phyloP scores from a whole-genome alignment of 306 rosid species.

The Acacia melanoxylon region DNA sequence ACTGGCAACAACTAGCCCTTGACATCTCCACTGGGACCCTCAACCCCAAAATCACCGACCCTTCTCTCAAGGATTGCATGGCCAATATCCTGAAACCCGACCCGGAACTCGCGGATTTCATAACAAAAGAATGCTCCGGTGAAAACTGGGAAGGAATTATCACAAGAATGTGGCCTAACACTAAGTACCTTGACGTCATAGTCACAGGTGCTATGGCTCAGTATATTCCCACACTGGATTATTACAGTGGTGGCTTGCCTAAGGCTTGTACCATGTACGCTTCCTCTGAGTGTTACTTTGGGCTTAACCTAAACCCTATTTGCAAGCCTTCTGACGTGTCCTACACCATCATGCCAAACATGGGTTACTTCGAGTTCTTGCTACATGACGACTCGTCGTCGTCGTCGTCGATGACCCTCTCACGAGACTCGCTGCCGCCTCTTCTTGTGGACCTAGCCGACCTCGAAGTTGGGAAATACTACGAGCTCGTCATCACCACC shows the following conservation, averaged over 20 bases:
- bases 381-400: slow-evolving; percentile 54
- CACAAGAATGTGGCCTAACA: slow-evolving; percentile 86
- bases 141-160: slow-evolving; percentile 80
- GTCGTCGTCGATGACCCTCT: slow-evolving; percentile 30
- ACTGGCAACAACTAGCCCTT: slow-evolving; percentile 56
- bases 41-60: slow-evolving; percentile 61
- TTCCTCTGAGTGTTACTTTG: slow-evolving; percentile 90
- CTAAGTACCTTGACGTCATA: slow-evolving; percentile 81
- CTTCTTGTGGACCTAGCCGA: slow-evolving; percentile 70
- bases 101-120: slow-evolving; percentile 58
- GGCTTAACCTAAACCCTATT: slow-evolving; percentile 79
- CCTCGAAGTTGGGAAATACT: slow-evolving; percentile 66
- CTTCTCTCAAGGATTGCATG: slow-evolving; percentile 53
- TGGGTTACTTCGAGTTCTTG: slow-evolving; percentile 90
- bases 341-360: slow-evolving; percentile 93
- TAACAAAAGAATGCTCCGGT: slow-evolving; percentile 45
- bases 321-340: slow-evolving; percentile 69
- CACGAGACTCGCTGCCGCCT: slow-evolving; percentile 62
- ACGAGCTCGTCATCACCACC: slow-evolving; percentile 79
- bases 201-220: slow-evolving; percentile 99
- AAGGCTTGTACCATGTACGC: slow-evolving; percentile 91
- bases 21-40: slow-evolving; percentile 70
- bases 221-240: slow-evolving; percentile 80
- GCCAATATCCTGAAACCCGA: slow-evolving; percentile 49
- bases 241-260: slow-evolving; percentile 70